Evolutionary conservation across 2,329 filamentous ascomycete species (phyloP).

Genomic region (Verticillium nonalfalfae): DNA sequence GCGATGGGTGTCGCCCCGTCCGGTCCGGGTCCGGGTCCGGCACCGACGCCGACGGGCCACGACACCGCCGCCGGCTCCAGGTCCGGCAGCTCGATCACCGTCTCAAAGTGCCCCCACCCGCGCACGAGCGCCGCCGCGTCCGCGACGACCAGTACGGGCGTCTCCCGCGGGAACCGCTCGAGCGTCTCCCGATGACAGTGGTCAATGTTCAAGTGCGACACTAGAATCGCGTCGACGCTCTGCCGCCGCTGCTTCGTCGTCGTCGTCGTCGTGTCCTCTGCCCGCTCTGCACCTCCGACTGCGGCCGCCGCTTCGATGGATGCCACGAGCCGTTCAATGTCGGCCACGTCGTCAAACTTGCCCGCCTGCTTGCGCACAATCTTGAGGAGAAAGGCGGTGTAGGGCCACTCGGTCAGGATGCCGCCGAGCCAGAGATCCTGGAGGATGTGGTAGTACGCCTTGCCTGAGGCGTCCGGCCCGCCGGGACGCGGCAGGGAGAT

Average conservation of each 20-base stretch:
- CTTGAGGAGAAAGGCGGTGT: not conserved
- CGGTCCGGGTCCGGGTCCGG: too few species aligned
- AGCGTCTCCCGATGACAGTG: constrained; percentile 4
- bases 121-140: not conserved
- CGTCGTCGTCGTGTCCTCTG: not conserved
- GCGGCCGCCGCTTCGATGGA: not conserved
- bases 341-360: not conserved
- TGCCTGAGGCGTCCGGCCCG: constrained; percentile 12
- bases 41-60: not conserved
- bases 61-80: not conserved
- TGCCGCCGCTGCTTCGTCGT: not conserved
- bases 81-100: not conserved
- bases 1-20: not conserved
- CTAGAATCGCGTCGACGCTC: constrained; percentile 3
- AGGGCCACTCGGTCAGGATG: not conserved
- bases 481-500: constrained; percentile 22
- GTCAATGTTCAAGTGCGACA: constrained; percentile 4
- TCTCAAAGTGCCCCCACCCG: constrained; percentile 2
- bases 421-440: constrained; percentile 26
- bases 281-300: not conserved
- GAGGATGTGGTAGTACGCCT: constrained; percentile 23
- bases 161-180: not conserved
- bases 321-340: not conserved
- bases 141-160: not conserved
- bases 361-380: not conserved